Evolutionary conservation across 2,329 filamentous ascomycete genomes (phyloP), one percentile per base, ranked within the genome.

Genomic region (Calonectria fujianensis): DNA sequence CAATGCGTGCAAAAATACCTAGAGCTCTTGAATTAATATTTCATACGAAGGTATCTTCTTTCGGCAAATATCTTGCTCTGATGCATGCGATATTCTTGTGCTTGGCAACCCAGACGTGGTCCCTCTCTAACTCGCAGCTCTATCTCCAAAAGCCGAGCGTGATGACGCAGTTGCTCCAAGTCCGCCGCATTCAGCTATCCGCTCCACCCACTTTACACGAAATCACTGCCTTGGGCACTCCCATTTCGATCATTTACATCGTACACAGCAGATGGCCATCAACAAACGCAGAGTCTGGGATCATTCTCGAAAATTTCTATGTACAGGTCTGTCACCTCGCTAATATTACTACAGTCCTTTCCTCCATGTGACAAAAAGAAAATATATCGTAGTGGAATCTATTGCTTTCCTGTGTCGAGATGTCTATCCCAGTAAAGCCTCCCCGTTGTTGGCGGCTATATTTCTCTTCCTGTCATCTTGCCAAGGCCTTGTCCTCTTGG

Each of bases 391-490:
- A 81, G 76, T 82, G 76, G 79, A 82, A 80, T 81, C 80, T 81
- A 80, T 81, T 81, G 80, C 76, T 80, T 80, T 80, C 80, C 79
- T 77, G 76, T 79, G 75, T 80, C 76, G 80, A 80, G 74, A 80
- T 74, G 77, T 81, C 80, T 81, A 81, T 80, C 75, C 76, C 78
- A 79, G 75, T 73, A 74, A 71, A 57, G 57, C 37, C 51, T 67
- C 24, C 59, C 52, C 35, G 35, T 68, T 61, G 35, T 27, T 74
- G 61, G 61, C 32, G 27, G 51, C 57, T 67, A 66, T 59, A 41
- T 57, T 50, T 65, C 64, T 65, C 51, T 39, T 66, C 73, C 76
- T 77, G 68, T 70, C 54, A 35, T 51, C 74, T 52, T 73, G 72
- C 51, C 74, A 37, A 63, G 77, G 70, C 67, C 74, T 76, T 73